Evolutionary conservation across 1,139 yeast species (phyloP).

Genomic region (Diutina neorugosa): DNA sequence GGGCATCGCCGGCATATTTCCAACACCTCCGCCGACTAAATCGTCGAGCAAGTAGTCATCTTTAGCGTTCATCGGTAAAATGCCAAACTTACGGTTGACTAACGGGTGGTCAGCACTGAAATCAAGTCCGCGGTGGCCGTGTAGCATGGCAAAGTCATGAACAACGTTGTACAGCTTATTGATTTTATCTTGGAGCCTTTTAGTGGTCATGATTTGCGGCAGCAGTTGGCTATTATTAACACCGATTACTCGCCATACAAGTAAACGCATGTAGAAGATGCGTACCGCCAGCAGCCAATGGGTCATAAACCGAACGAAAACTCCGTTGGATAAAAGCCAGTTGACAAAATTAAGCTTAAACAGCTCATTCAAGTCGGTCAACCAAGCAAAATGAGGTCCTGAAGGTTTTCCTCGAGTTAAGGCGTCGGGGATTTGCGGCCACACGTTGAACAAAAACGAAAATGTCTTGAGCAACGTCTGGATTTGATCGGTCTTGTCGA

Average conservation of each 20-base stretch:
- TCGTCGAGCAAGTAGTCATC: slow-evolving; percentile 8
- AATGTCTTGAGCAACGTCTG: slow-evolving; percentile 51
- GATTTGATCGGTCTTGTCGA: slow-evolving; percentile 45
- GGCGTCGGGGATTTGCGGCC: slow-evolving; percentile 55
- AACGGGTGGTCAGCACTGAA: slow-evolving; percentile 40
- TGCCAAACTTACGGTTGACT: slow-evolving; percentile 36
- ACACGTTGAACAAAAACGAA: slow-evolving; percentile 57
- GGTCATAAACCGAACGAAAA: slow-evolving; percentile 47
- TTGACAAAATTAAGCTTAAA: slow-evolving; percentile 34
- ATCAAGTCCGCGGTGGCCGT: slow-evolving; percentile 13
- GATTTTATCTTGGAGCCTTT: slow-evolving; percentile 18
- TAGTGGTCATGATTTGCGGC: slow-evolving; percentile 20
- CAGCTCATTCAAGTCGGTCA: slow-evolving; percentile 22
- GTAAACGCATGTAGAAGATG: slow-evolving; percentile 50
- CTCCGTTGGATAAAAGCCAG: slow-evolving; percentile 39
- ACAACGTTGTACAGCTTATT: slow-evolving; percentile 2
- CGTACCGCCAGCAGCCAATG: slow-evolving; percentile 78
- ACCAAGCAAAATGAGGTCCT: slow-evolving; percentile 15
- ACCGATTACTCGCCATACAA: slow-evolving; percentile 59
- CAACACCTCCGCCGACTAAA: slow-evolving; percentile 8
- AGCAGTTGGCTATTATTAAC: slow-evolving; percentile 30
- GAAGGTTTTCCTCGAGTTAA: slow-evolving; percentile 5
- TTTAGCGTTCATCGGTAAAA: slow-evolving; percentile 22
- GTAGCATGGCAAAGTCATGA: slow-evolving; percentile 10
- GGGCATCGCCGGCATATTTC: neutral